Evolutionary conservation across 1,284 basidiomycete genomes (phyloP).

Genomic region (Ceratobasidium sp.): DNA sequence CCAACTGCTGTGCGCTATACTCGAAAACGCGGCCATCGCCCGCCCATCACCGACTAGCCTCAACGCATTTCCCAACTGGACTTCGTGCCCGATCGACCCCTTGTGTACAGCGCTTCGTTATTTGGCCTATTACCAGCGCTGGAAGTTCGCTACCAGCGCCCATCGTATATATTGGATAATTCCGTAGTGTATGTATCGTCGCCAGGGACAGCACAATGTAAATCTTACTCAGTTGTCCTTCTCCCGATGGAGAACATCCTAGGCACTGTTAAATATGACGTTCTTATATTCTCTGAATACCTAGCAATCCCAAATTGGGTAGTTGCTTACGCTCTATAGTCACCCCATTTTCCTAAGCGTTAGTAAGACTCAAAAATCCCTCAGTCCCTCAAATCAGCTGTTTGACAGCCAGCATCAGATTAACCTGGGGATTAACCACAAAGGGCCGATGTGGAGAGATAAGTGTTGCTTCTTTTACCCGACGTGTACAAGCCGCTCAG

Average conservation of each 20-base stretch:
- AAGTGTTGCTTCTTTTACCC: background rate
- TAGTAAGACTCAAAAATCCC: conserved; percentile 34
- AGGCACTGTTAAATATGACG: background rate
- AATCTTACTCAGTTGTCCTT: too few species aligned
- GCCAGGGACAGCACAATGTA: background rate
- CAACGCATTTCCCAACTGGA: background rate
- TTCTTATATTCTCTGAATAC: background rate
- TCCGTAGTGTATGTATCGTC: too few species aligned
- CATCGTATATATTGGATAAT: too few species aligned
- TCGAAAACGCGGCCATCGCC: background rate
- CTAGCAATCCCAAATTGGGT: background rate
- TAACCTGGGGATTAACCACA: background rate
- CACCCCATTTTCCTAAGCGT: conserved; percentile 16
- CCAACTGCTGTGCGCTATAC: too few species aligned
- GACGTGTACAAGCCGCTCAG: background rate
- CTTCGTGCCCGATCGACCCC: background rate
- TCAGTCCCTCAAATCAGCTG: conserved; percentile 39
- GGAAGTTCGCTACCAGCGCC: background rate
- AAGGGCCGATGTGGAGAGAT: background rate
- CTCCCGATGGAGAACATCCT: conserved; percentile 15
- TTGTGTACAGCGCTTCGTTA: background rate
- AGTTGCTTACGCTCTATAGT: background rate
- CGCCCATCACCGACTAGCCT: background rate
- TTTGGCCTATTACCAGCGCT: conserved; percentile 3
- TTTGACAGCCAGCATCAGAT: too few species aligned